Percentiles rank a stretch among this genome's conserved stretches.
Evolutionary conservation across 2,329 filamentous ascomycete species (phyloP).

Genomic region (Fusarium haematococcum): DNA sequence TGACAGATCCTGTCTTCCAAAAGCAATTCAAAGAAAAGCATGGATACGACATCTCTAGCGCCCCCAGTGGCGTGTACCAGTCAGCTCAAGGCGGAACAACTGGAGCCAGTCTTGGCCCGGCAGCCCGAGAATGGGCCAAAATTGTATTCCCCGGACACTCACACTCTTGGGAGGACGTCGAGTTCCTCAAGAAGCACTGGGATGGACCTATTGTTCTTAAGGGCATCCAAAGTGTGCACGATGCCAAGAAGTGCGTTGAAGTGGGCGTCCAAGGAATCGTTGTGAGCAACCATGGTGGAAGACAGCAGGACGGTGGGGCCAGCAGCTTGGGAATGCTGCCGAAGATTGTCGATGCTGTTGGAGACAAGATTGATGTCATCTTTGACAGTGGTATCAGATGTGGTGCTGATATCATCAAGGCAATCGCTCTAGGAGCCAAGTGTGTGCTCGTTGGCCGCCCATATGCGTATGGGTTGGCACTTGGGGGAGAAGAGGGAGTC

Average conservation of each 20-base stretch:
- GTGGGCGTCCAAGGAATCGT: slow-evolving; percentile 28
- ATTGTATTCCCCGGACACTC: slow-evolving; percentile 30
- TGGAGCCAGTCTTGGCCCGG: slow-evolving; percentile 15
- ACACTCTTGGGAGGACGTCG: slow-evolving; percentile 23
- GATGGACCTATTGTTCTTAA: slow-evolving; percentile 26
- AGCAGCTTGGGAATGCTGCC: slow-evolving; percentile 29
- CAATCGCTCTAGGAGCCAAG: slow-evolving; percentile 22
- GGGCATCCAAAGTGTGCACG: slow-evolving; percentile 22
- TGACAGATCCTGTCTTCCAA: slow-evolving; percentile 30
- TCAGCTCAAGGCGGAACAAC: slow-evolving; percentile 22
- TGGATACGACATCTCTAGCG: slow-evolving; percentile 18
- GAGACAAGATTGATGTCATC: slow-evolving; percentile 11
- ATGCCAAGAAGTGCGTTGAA: slow-evolving; percentile 24
- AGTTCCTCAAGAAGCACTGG: slow-evolving; percentile 30
- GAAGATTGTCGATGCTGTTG: slow-evolving; percentile 10
- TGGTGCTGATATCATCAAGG: slow-evolving; percentile 24
- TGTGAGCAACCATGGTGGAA: slow-evolving; percentile 26
- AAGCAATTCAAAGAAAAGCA: slow-evolving; percentile 23
- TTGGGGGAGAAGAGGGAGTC: slow-evolving; percentile 25
- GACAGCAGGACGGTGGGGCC: slow-evolving; percentile 27
- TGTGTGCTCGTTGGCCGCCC: slow-evolving; percentile 20
- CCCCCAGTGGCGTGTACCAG: slow-evolving; percentile 21
- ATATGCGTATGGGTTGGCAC: slow-evolving; percentile 21
- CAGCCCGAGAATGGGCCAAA: slow-evolving; percentile 32
- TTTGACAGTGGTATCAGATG: slow-evolving; percentile 27